Evolutionary conservation across 2,329 filamentous ascomycete genomes (phyloP), one percentile per base, ranked within the genome.

Genomic region (Pseudogymnoascus sp.): DNA sequence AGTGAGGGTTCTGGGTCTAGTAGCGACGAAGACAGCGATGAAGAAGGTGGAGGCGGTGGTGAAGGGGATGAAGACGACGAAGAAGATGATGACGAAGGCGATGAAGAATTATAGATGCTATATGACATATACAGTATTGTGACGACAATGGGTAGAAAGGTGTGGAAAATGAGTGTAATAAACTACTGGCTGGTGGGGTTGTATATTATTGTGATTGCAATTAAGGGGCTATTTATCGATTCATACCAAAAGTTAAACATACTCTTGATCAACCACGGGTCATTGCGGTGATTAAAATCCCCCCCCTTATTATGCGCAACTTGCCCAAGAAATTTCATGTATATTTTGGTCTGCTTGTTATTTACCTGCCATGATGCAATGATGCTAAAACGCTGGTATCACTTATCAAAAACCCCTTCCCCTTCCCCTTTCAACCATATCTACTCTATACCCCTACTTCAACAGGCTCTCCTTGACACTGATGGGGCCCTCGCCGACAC

Each of bases 401-500:
- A 61, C 29, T 33, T 61, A 26, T 60, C 59, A 61, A 61, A 26
- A 24, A 6, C 38, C 38, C 61, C 40, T 16, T 53, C 38, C 38
- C 61, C 40, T 16, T 53, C 14, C 5, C 10, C 38, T 61, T 13
- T 61, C 19, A 19, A 3, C 11, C n/a, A 47, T 10, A 38, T 16
- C 21, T 10, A 16, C 62, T 71, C 68, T n/a, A 88, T 84, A 81
- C 72, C 86, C 87, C 67, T 82, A 56, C 29, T 56, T 84, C 65
- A 96, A 83, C 66, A 97, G 77, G 72, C 87, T 87, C 73, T 93
- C 84, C 14, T 93, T 83, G 4, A 91, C 90, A 80, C 85, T 90
- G 67, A 88, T 77, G 0, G 95, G 95, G 0, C 93, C 95, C 74
- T 96, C 91, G 1, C 95, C 95, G 47, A 99, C 95, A 61, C 88